phyloP scores from a whole-genome alignment of 371 early-diverging fungal genomes.

The Lichtheimia corymbifera region DNA sequence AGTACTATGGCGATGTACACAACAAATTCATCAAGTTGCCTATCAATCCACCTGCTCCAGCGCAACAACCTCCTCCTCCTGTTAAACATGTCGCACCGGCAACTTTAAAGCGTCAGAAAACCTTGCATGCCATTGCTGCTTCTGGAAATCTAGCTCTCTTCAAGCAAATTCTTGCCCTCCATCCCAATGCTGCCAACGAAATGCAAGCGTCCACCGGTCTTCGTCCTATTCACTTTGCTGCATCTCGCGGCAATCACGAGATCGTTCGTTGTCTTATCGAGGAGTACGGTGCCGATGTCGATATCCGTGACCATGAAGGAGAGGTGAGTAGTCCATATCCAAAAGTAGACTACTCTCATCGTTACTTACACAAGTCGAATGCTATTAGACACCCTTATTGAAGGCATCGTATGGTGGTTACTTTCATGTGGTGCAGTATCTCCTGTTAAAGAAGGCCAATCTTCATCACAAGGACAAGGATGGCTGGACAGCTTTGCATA shows the following conservation, averaged over 20 bases:
- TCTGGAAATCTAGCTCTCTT: constrained; percentile 36
- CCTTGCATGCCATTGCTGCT: constrained; percentile 33
- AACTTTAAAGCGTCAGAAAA: constrained; percentile 8
- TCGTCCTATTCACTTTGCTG: constrained; percentile 70
- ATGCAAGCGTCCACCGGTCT: constrained; percentile 59
- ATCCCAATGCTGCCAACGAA: constrained; percentile 43
- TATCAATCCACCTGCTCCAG: neutral
- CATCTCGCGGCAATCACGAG: constrained; percentile 68
- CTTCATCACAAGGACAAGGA: constrained; percentile 72
- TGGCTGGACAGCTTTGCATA: constrained; percentile 87
- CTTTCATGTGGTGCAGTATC: constrained; percentile 58
- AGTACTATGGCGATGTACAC: constrained; percentile 66
- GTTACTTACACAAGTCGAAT: too few species aligned
- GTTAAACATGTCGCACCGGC: neutral
- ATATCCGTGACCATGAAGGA: constrained; percentile 67
- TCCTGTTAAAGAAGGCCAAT: constrained; percentile 64
- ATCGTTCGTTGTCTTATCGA: constrained; percentile 68
- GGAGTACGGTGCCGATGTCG: constrained; percentile 63
- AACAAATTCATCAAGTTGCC: constrained; percentile 57
- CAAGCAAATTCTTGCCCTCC: constrained; percentile 27
- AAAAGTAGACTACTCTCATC: neutral
- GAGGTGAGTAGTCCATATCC: constrained; percentile 53
- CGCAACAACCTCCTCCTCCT: neutral
- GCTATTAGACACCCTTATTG: constrained; percentile 68
- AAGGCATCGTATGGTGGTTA: constrained; percentile 79